Percentiles rank a stretch among this genome's conserved stretches.
phyloP scores from a whole-genome alignment of 805 yeast species.

The Cyberlindnera petersonii region DNA sequence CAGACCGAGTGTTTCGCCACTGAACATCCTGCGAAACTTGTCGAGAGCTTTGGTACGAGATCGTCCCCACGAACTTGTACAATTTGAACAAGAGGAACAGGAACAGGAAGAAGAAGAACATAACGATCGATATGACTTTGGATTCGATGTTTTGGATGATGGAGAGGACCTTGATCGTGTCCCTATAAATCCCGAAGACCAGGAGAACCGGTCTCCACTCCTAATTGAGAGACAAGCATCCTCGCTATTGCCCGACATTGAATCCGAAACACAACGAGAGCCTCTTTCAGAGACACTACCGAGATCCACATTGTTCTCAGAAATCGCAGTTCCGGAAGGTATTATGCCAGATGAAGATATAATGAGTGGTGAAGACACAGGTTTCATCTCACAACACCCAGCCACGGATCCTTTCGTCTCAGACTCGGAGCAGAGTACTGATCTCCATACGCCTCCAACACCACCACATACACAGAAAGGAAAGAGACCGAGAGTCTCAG shows the following conservation, averaged over 20 bases:
- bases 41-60: constrained; percentile 22
- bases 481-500: neutral
- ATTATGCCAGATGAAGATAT: constrained; percentile 18
- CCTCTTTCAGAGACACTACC: constrained; percentile 5
- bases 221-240: constrained; percentile 4
- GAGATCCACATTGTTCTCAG: constrained; percentile 16
- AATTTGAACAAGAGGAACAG: constrained; percentile 1
- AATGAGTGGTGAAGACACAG: neutral
- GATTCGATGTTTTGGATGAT: neutral
- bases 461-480: constrained; percentile 3
- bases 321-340: constrained; percentile 28
- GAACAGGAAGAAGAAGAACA: constrained; percentile 1
- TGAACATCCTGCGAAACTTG: constrained; percentile 20
- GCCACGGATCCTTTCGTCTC: constrained; percentile 9
- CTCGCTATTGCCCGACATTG: constrained; percentile 3
- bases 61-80: constrained; percentile 3
- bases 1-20: constrained; percentile 22
- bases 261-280: neutral
- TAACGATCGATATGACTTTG: neutral
- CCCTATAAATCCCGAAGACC: neutral
- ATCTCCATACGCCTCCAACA: constrained; percentile 5
- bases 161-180: constrained; percentile 2
- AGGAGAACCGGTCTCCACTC: constrained; percentile 2
- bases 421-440: neutral
- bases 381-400: constrained; percentile 1